Base-by-base conservation (phyloP, 495 filamentous ascomycete species). In the Aspergillus ellipticus region DNA sequence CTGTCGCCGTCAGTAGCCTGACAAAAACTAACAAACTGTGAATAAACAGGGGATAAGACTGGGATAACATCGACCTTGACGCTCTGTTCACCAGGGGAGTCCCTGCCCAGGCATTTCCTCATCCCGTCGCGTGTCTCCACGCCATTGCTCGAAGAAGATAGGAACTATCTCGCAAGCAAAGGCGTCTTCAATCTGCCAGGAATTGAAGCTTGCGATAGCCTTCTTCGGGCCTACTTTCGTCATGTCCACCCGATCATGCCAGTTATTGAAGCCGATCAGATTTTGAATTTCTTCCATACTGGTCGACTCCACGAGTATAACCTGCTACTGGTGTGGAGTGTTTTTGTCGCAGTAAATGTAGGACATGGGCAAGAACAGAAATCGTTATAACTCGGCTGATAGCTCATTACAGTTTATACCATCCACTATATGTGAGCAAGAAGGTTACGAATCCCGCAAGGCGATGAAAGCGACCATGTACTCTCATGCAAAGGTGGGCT, bases 221-320 rank as follows among this genome's bases (percentile, higher is more conserved):
- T 73, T 37, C 26, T 77, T 45, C 53, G 42, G 5, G 65, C 66
- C 22, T 74, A 76, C 42, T 68, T 77, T 37, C 54, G 64, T 28
- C 64, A 75, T 55, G 71, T 77, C 10, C 72, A 77, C 56, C 67
- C 73, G 6, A 61, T 74, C 13, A 47, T 74, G 24, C 75, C 74
- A 1, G 60, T 77, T 16, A 57, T 78, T 17, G 73, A 78, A 31
- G 67, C 51, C 2, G 57, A 64, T 7, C 43, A 54, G 0, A 64
- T 76, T 41, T 49, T 76, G 21, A 31, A 58, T 16, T 58, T 58
- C 24, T 61, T 69, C 29, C 53, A 51, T n/a, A 21, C 49, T 26
- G 63, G 62, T 8, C 58, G 64, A 10, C 50, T 64, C 11, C 52
- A 60, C n/a, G 58, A 67, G 5, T 64, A 68, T 41, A 77, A 73